These are phyloP conservation scores for Tuber indicum DNA, from an alignment of 495 filamentous ascomycete genomes.

Conservation along the genomic window DNA sequence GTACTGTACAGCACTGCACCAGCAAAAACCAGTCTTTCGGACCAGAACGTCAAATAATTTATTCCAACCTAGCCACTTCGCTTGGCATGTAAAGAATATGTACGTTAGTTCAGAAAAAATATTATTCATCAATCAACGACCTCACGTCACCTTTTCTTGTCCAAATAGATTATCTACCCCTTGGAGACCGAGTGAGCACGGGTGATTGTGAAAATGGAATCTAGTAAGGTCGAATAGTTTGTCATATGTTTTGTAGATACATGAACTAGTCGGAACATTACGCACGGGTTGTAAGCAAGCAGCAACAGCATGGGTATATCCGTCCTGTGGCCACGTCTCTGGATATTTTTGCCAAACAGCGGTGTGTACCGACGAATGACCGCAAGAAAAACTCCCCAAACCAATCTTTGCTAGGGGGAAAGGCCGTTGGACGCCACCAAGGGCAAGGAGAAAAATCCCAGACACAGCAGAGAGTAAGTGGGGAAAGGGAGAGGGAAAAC, in stretches of 20 bases:
- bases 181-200: not conserved
- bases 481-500: not conserved
- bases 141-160: not conserved
- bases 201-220: not conserved
- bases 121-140: too few relatives aligned
- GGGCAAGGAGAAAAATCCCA: not conserved
- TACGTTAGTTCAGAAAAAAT: too few relatives aligned
- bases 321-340: not conserved
- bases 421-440: not conserved
- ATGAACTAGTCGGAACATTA: not conserved
- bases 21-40: too few relatives aligned
- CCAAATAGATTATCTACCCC: not conserved
- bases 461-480: not conserved
- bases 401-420: not conserved
- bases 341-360: not conserved
- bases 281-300: not conserved
- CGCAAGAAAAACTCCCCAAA: not conserved
- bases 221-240: not conserved
- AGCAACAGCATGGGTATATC: not conserved
- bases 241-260: not conserved
- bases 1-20: too few relatives aligned
- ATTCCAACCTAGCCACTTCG: too few relatives aligned
- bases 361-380: not conserved
- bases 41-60: too few relatives aligned
- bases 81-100: too few relatives aligned